Base-by-base conservation (phyloP, 257 asterid species). In the Petunia axillaris region DNA sequence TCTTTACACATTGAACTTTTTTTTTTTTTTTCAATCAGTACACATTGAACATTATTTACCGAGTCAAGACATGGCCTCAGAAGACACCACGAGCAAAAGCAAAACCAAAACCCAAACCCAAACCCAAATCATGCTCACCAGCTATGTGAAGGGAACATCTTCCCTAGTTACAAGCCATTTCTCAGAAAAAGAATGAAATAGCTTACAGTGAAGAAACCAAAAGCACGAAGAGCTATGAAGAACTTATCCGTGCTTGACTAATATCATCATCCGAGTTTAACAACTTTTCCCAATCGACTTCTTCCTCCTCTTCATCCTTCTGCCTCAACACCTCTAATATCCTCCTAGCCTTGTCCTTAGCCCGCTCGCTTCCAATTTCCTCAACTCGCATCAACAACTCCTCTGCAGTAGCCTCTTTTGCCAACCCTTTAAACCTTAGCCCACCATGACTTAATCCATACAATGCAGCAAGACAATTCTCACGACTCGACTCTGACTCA, bases 281-380 rank as follows among this genome's bases (percentile, higher is more conserved):
- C 90, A 96, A 82, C 81, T 92, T 93, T 79, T 90, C 99, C 99
- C 99, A 96, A 82, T 96, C 93, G 58, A 94, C 98, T 77, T 86
- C 93, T 4, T 90, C 90, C 7, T 87, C 98, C 76, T 90, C 98
- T 75, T 89, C 96, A 8, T 86, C 94, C 80, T 84, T 91, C 87
- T 87, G 86, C 35, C 87, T 91, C 90, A 94, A 48, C 75, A 88
- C 93, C 84, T 87, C 95, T 89, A 94, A 71, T 65, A 92, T 87
- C 91, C 81, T 89, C 86, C 79, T 80, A 63, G 83, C 92, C 76
- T 88, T 91, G 55, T 86, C 91, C 81, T 81, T 90, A 0, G 79
- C 80, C 11, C 88, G 76, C 62, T 89, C 88, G 7, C 87, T 85
- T 76, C 87, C 95, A 2, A n/a, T 80, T 58, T 85, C 88, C 85